These are phyloP conservation scores for Rhododendron simsii DNA, from an alignment of 148 eudicot species.

Conservation along the genomic window DNA sequence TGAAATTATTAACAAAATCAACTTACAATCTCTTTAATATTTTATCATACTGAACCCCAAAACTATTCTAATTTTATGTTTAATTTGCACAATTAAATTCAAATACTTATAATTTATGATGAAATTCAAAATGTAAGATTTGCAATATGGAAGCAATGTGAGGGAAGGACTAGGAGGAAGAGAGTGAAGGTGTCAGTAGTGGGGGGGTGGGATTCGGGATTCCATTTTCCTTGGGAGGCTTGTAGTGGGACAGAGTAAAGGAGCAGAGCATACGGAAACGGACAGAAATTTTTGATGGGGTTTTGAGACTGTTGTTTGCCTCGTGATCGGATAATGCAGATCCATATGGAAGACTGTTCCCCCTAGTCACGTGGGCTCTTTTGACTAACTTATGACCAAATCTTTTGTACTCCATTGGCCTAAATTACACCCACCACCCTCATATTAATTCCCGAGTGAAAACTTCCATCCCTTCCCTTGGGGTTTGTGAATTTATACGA, in stretches of 20 bases:
- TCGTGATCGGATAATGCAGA: conserved; percentile 98
- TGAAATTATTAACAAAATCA: too few species aligned
- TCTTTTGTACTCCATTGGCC: not conserved
- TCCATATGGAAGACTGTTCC: conserved; percentile 89
- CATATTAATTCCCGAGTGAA: not conserved
- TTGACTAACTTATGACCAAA: conserved; percentile 42
- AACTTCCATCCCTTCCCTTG: not conserved
- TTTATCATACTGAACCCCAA: too few species aligned
- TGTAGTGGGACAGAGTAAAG: conserved; percentile 11
- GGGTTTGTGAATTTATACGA: not conserved
- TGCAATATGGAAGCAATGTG: not conserved
- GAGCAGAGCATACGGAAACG: conserved; percentile 24
- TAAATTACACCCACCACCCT: not conserved
- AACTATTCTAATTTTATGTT: too few species aligned
- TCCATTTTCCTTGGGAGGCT: conserved; percentile 43
- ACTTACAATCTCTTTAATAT: too few species aligned
- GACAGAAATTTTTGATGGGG: conserved; percentile 21
- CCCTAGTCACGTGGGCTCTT: conserved; percentile 72
- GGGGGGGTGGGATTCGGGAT: not conserved
- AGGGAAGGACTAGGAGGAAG: not conserved
- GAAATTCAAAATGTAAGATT: not conserved
- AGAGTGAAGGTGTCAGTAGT: not conserved
- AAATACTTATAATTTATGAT: not conserved
- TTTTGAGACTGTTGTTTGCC: conserved; percentile 30
- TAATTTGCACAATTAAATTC: not conserved